Evolutionary conservation across 192 early-diverging fungal species (phyloP), one percentile per base, ranked within the genome.

Genomic region (Kickxella alabastrina): DNA sequence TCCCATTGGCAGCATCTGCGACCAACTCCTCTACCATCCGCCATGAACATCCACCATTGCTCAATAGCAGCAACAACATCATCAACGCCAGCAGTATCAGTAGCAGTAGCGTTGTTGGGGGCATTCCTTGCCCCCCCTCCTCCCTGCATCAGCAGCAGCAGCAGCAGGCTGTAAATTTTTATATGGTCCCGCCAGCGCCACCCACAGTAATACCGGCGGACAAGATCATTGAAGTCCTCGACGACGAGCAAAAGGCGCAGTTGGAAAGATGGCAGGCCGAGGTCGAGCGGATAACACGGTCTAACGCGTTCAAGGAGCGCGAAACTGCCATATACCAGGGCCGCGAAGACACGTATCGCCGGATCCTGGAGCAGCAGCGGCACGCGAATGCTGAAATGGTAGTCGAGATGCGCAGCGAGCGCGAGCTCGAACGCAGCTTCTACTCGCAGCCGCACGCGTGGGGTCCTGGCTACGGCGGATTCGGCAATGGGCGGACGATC

Each of bases 381-480:
- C 54, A 51, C 53, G 44, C 54, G 18, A 68, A 69, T 35, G 22
- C n/a, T 14, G 43, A 46, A 14, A 21, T 46, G 34, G 45, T 46
- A 2, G 10, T 40, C 17, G 50, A 35, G 0, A 60, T 59, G 47
- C 54, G 55, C 4, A 28, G 35, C 4, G 71, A 66, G 39, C 65
- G 66, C 44, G 62, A 69, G 29, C n/a, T 43, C 5, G 66, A 76
- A 6, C 43, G 43, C 10, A 49, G 42, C 22, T 46, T 37, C 26
- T 42, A 59, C 8, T 14, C 28, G 46, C 54, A 37, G 43, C 68
- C 56, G 5, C 18, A 27, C 13, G 18, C 61, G 2, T 76, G 73
- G 66, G 84, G 85, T 6, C 56, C 67, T 29, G 87, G 87, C 10
- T 88, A 88, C 58, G 27, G 62, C 44, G 80, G 79, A 1, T 75